Conservation (phyloP, 2,329 filamentous ascomycete species). For the Trichoderma atroviride region DNA sequence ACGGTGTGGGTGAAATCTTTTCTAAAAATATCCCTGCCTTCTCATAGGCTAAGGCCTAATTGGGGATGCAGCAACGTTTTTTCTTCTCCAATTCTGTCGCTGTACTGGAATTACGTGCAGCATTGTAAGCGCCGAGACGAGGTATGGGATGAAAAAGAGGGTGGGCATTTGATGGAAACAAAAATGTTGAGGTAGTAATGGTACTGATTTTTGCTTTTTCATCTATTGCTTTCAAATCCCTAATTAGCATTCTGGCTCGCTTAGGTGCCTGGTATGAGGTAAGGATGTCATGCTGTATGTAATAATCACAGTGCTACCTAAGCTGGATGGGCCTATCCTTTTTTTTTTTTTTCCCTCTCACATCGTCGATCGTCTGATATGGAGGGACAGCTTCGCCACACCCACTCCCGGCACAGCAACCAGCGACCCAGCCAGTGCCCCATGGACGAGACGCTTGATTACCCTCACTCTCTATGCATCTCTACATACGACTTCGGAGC, state of each 20-base stretch:
- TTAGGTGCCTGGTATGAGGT: neutral
- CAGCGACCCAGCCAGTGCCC: neutral
- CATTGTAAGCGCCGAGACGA: neutral
- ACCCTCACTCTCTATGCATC: conserved; percentile 2
- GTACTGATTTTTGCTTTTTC: too few relatives aligned
- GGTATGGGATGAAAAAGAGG: neutral
- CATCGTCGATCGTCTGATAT: conserved; percentile 4
- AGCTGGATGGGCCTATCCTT: neutral
- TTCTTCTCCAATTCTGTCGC: neutral
- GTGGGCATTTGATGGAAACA: neutral
- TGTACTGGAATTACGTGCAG: neutral
- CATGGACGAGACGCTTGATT: conserved; percentile 8
- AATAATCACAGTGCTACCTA: neutral
- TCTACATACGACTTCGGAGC: neutral
- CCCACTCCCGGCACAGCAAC: neutral
- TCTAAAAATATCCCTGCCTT: neutral
- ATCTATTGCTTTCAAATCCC: neutral
- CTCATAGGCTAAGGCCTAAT: neutral
- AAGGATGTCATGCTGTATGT: neutral
- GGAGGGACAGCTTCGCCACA: conserved; percentile 12
- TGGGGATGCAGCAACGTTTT: neutral
- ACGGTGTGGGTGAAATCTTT: neutral
- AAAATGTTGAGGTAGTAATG: too few relatives aligned
- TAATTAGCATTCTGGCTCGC: neutral
- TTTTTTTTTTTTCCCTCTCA: neutral